Evolutionary conservation across 352 stramenopile species (phyloP).

Genomic region (Phytophthora sojae): DNA sequence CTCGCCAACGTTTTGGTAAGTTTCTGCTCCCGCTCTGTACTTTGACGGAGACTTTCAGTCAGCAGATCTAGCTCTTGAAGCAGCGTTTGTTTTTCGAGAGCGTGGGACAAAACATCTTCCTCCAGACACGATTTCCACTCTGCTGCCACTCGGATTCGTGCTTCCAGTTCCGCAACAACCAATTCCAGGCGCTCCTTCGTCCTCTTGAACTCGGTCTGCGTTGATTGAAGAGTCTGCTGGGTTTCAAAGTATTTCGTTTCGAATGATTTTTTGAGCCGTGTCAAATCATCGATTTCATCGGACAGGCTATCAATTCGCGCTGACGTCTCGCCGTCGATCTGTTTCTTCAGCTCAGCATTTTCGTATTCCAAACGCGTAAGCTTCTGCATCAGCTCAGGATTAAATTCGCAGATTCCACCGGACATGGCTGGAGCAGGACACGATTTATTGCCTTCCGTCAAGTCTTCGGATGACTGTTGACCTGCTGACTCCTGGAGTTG

Average conservation of each 20-base stretch:
- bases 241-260: conserved; percentile 76
- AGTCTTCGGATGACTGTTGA: conserved; percentile 22
- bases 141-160: conserved; percentile 9
- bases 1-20: conserved; percentile 11
- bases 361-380: conserved; percentile 64
- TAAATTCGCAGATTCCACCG: conserved; percentile 65
- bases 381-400: conserved; percentile 74
- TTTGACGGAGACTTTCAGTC: conserved; percentile 6
- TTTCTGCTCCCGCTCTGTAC: conserved; percentile 6
- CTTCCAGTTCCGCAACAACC: conserved; percentile 17
- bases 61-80: conserved; percentile 12
- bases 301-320: conserved; percentile 63
- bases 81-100: conserved; percentile 9
- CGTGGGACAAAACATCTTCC: conserved; percentile 20
- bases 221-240: conserved; percentile 40
- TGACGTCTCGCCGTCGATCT: conserved; percentile 59
- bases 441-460: neutral
- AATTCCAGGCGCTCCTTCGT: conserved; percentile 21
- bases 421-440: conserved; percentile 20
- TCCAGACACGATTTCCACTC: conserved; percentile 21
- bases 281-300: conserved; percentile 65
- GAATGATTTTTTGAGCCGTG: conserved; percentile 75
- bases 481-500: conserved; percentile 62
- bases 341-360: conserved; percentile 58
- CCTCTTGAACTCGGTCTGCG: conserved; percentile 26